Evolutionary conservation across 306 rosid genomes (phyloP), one percentile per base, ranked within the genome.

Genomic region (Cercis canadensis): DNA sequence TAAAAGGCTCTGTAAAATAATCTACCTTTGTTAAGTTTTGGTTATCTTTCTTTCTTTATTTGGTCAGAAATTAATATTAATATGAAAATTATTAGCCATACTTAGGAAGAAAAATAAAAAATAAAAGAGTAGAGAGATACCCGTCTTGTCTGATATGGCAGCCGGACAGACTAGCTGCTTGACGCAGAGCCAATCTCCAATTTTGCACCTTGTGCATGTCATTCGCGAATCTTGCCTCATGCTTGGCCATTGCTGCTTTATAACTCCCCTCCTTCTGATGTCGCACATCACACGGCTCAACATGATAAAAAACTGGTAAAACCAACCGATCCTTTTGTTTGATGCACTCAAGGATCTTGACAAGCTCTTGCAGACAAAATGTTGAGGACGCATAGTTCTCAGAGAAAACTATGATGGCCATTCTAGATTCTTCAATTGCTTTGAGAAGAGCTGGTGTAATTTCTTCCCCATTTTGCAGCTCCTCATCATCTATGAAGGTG

Each of bases 121-220:
- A 3, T 24, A 24, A 51, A 10, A 18, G 3, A 24, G 41, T 58
- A 12, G 2, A 0, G 5, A 24, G 6, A 4, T 17, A 58, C 64
- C 44, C 19, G 14, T 31, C 1, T 34, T 33, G n/a, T n/a, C n/a
- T 32, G 19, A 33, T 1, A 6, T 58, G 44, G 43, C 19, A 33
- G 9, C 64, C 64, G 14, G 64, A 58, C 40, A 58, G 5, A 10
- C 9, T 58, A 2, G 64, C 64, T 12, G 21, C 41, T 32, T 58
- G 4, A 4, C 5, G 8, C 19, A 58, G 11, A 58, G 44, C 19
- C 18, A 3, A 32, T 7, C 19, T 58, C 64, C 64, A 58, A 4
- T 32, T 37, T 16, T 32, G 5, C 7, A 58, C 64, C 21, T 29
- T 58, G 4, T n/a, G 43, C 44, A 3, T 33, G 19, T 34, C 6